These are phyloP conservation scores for Verbena officinalis DNA, from an alignment of 257 asterid species.

Conservation along the genomic window DNA sequence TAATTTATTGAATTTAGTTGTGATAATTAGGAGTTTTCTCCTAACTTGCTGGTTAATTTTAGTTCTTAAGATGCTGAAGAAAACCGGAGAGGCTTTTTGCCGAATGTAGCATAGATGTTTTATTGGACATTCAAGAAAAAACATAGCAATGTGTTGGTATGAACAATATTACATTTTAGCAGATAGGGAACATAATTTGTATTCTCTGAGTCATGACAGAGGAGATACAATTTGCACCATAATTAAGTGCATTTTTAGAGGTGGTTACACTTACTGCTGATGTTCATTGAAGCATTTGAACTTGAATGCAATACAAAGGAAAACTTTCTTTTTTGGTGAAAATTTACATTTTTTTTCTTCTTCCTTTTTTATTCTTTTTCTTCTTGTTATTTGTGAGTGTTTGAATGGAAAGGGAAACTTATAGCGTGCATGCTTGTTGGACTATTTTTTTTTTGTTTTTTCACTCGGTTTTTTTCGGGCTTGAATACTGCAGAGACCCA, in stretches of 20 bases:
- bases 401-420: neutral
- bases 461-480: no score
- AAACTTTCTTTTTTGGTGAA: no score
- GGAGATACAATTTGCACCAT: slow-evolving; percentile 31
- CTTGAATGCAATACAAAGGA: slow-evolving; percentile 18
- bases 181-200: slow-evolving; percentile 25
- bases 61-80: no score
- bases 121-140: slow-evolving; percentile 16
- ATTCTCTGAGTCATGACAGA: slow-evolving; percentile 20
- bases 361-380: neutral
- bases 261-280: neutral
- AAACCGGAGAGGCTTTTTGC: slow-evolving; percentile 16
- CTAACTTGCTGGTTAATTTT: slow-evolving; percentile 26
- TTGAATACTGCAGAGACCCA: no score
- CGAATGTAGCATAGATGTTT: slow-evolving; percentile 32
- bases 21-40: slow-evolving; percentile 24
- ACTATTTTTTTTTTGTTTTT: no score
- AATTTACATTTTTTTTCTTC: no score
- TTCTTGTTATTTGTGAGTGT: neutral
- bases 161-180: neutral
- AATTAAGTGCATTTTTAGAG: neutral
- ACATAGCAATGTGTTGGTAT: no score
- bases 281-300: slow-evolving; percentile 10
- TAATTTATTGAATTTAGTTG: slow-evolving; percentile 19
- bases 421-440: no score